Evolutionary conservation across 192 early-diverging fungal species (phyloP), one percentile per base, ranked within the genome.

Genomic region (Linnemannia hyalina): DNA sequence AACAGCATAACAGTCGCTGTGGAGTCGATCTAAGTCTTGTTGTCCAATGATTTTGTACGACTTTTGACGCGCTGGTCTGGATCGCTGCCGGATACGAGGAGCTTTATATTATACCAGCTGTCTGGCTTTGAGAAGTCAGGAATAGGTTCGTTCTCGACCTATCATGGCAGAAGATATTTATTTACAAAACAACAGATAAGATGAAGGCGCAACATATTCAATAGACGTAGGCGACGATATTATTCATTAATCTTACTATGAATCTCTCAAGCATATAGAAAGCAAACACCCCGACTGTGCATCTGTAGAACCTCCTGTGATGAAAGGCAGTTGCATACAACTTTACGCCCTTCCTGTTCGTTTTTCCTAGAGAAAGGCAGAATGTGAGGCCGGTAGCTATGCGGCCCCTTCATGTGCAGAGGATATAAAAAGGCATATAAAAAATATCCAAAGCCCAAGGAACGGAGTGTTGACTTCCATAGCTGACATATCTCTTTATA

Each of bases 241-340:
- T 23, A 44, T 32, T 1, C n/a, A 42, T 3, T 44, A 40, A 16
- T 1, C 0, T 68, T 75, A 81, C 80, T 68, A 71, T 38, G 35
- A 83, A 78, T 11, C 82, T 63, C 72, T 83, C 82, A 1, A 83
- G 69, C 76, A 83, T 83, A 9, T 75, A 78, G 36, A 75, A 83
- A 60, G 76, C 82, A 57, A 83, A 83, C 57, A 70, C 82, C 32
- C 38, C 82, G 8, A 83, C 72, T 38, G 77, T 78, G 40, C 82
- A 83, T 8, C 82, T 70, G 71, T 68, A 23, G 36, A 83, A 73
- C 22, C 70, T 69, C 82, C 46, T 74, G 73, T 83, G 82, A 18
- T 77, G 77, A 54, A 75, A 79, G 22, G 82, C 65, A 10, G 68
- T 75, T 46, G 52, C 76, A 71, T 79, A 78, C 40, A 75, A 15